Percentiles rank a stretch among this genome's conserved stretches.
These are phyloP conservation scores for Cutaneotrichosporon spelunceum DNA, from an alignment of 1,284 basidiomycete species.

Conservation along the genomic window DNA sequence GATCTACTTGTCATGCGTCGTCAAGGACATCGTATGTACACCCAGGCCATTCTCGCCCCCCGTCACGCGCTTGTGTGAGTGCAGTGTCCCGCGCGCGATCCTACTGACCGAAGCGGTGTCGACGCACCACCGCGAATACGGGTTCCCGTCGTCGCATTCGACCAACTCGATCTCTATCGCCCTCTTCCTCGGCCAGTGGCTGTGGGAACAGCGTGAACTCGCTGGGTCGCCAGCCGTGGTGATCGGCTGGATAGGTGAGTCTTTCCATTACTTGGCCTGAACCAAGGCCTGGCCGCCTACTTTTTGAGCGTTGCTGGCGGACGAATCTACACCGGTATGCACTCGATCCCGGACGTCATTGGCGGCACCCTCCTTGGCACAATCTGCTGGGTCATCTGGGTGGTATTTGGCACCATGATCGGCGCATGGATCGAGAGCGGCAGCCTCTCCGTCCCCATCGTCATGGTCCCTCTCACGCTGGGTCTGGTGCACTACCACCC, in stretches of 20 bases:
- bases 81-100: too few species aligned
- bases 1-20: constrained; percentile 76
- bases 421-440: constrained; percentile 54
- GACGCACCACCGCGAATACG: constrained; percentile 62
- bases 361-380: constrained; percentile 66
- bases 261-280: not conserved
- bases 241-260: constrained; percentile 33
- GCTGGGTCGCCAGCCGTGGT: constrained; percentile 22
- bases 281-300: constrained; percentile 60
- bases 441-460: constrained; percentile 65
- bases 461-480: constrained; percentile 64
- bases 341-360: constrained; percentile 68
- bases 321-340: constrained; percentile 87
- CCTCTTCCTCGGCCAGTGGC: constrained; percentile 59
- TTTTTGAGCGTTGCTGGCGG: constrained; percentile 79
- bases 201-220: constrained; percentile 28
- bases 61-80: constrained; percentile 66
- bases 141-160: constrained; percentile 94
- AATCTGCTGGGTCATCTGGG: constrained; percentile 62
- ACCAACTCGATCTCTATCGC: constrained; percentile 88
- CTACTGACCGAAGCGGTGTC: constrained; percentile 62
- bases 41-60: constrained; percentile 89
- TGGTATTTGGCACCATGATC: constrained; percentile 40
- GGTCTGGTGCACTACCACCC: constrained; percentile 83
- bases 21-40: constrained; percentile 86